Conservation (phyloP, 1,139 yeast species). For the Hyphopichia burtonii region DNA sequence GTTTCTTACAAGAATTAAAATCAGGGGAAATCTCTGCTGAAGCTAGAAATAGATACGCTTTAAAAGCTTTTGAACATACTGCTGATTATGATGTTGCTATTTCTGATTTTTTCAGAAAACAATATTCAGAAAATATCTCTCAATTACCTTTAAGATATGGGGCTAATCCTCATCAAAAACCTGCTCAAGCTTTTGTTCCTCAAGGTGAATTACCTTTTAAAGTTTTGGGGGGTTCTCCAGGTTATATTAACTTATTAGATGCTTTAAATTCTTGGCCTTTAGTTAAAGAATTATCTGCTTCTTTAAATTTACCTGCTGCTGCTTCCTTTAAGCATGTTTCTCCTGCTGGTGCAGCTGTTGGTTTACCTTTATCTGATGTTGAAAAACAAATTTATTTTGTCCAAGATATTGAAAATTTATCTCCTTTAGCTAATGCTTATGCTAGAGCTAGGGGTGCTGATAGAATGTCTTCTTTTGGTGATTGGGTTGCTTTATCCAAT, state of each 20-base stretch:
- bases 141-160: conserved; percentile 97
- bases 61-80: conserved; percentile 97
- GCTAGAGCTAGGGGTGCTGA: conserved; percentile 99
- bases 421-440: conserved; percentile 96
- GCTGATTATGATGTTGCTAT: conserved; percentile 96
- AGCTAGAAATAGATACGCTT: conserved; percentile 79
- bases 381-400: conserved; percentile 97
- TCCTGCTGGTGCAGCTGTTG: conserved; percentile 99
- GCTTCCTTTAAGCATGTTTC: conserved; percentile 98
- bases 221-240: conserved; percentile 93
- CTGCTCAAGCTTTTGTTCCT: conserved; percentile 93
- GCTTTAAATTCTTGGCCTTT: conserved; percentile 98
- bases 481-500: conserved; percentile 94
- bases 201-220: conserved; percentile 90
- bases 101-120: conserved; percentile 95
- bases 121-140: conserved; percentile 84
- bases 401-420: conserved; percentile 87
- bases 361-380: conserved; percentile 82
- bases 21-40: conserved; percentile 70
- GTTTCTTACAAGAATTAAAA: conserved; percentile 76
- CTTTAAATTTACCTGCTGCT: conserved; percentile 95
- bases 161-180: conserved; percentile 98
- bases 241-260: conserved; percentile 92
- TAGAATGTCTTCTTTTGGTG: conserved; percentile 99
- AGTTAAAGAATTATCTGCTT: conserved; percentile 93